Base-by-base conservation (phyloP, 78 protist genomes). In the Dictyostelium capitatum region DNA sequence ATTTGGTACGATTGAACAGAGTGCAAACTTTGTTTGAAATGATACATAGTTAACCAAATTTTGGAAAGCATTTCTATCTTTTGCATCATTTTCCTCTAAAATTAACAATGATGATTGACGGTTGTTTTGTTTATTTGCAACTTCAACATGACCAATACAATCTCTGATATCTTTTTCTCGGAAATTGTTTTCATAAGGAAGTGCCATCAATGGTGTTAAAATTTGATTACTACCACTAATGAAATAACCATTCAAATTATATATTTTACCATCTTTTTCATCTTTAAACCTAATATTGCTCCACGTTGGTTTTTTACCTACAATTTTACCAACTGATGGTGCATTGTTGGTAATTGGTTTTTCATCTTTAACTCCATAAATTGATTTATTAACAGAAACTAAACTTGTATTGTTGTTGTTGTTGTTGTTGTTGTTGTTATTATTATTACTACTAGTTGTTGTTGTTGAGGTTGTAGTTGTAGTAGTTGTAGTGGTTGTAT, bases 91-190 rank as follows among this genome's bases (percentile, higher is more conserved):
- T 23, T 59, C 23, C 69, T 59, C 69, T 23, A 59, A n/a, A 23
- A 59, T 23, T 30, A 59, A 23, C 0, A 59, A 23, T 59, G 69
- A 59, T 10, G 69, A 23, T 10, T 59, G 37, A 20, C 69, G 69
- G 10, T 59, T 25, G 10, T 59, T 59, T 23, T 11, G 7, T 59
- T 59, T 59, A 23, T 59, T 30, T 23, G 23, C 23, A 0, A 23
- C 69, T 59, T 23, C 69, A 23, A 59, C 19, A 59, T 59, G 69
- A n/a, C n/a, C n/a, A n/a, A n/a, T n/a, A n/a, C n/a, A n/a, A n/a
- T n/a, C n/a, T n/a, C n/a, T n/a, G n/a, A n/a, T n/a, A n/a, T n/a
- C n/a, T 10, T 23, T 59, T 23, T 59, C 69, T n/a, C n/a, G n/a
- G n/a, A n/a, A n/a, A n/a, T n/a, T n/a, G n/a, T n/a, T n/a, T n/a